Evolutionary conservation across 2,329 filamentous ascomycete genomes (phyloP), one percentile per base, ranked within the genome.

Genomic region (Leptographium galeiforme): DNA sequence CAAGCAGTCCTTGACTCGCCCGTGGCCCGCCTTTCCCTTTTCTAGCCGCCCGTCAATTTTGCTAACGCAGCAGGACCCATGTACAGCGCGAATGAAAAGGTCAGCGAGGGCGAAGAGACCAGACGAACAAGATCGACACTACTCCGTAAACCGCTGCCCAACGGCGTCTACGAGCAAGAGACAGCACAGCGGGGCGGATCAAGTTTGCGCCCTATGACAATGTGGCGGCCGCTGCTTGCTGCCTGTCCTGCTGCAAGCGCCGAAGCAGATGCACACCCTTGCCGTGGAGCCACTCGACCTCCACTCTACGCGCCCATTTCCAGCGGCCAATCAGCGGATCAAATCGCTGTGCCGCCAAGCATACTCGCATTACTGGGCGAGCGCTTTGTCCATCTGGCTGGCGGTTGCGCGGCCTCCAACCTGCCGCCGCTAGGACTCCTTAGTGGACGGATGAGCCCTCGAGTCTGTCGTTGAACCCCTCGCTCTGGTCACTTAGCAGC

Each of bases 381-480:
- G 30, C 33, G 38, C 25, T 41, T 40, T 43, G 14, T 46, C 47
- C 18, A 34, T 30, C 38, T 18, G 39, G 38, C 45, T 47, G 56
- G 53, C 56, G 56, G 56, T 48, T 57, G 53, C 46, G 51, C 39
- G 38, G 44, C 41, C 48, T 39, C 46, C 39, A 48, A 32, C 41
- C n/a, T 55, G 56, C 56, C 54, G 56, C 54, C 56, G 56, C 54
- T 57, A 56, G 43, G 32, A 12, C 6, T 48, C 43, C 39, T 40
- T 56, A 58, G 56, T 52, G 48, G 53, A 48, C 50, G 56, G 55
- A 50, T 52, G 50, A 12, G 48, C 55, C 51, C 55, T 53, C 47
- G 52, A 44, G 48, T 13, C n/a, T 19, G 16, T 16, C 10, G 1
- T 45, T 18, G 40, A 50, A 14, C 48, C 48, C 48, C 47, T 49